Evolutionary conservation across 441 rosid species (phyloP).

Genomic region (Arabidopsis hybrid): DNA sequence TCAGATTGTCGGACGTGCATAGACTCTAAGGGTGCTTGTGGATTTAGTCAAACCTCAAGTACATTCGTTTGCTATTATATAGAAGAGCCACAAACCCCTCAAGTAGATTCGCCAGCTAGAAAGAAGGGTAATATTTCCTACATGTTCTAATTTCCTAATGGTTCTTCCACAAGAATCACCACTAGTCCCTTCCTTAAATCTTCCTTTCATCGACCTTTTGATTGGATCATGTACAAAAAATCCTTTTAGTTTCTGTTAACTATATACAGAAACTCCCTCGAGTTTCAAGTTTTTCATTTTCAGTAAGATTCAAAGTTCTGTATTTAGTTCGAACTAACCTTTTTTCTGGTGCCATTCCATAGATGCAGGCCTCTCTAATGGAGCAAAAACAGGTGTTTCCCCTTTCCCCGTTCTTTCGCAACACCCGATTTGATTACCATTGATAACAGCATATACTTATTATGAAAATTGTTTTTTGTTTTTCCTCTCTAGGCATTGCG

Average conservation of each 20-base stretch:
- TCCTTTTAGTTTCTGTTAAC: not conserved
- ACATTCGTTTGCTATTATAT: slow-evolving; percentile 50
- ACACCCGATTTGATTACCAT: not conserved
- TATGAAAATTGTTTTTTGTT: too few relatives aligned
- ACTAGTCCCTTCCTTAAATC: not conserved
- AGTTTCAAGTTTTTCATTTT: not conserved
- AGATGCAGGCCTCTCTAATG: not conserved
- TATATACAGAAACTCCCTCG: not conserved
- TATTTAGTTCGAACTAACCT: slow-evolving; percentile 4
- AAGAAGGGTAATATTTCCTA: not conserved
- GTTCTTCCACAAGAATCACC: not conserved
- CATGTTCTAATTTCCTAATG: not conserved
- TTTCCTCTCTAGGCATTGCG: slow-evolving; percentile 49
- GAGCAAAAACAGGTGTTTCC: not conserved
- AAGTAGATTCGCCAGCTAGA: not conserved
- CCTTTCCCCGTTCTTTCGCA: not conserved
- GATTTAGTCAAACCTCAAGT: slow-evolving; percentile 24
- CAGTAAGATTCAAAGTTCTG: not conserved
- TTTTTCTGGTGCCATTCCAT: not conserved
- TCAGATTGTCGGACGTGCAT: slow-evolving; percentile 40
- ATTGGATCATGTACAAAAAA: not conserved
- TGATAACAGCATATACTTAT: not conserved
- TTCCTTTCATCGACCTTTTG: too few relatives aligned
- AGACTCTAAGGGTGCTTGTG: slow-evolving; percentile 50
- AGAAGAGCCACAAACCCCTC: slow-evolving; percentile 2